A percentile compares a stretch with the other conserved stretches of the same genome.
Conservation (phyloP, 768 basidiomycete genomes). For the Tephrocybe sp. region DNA sequence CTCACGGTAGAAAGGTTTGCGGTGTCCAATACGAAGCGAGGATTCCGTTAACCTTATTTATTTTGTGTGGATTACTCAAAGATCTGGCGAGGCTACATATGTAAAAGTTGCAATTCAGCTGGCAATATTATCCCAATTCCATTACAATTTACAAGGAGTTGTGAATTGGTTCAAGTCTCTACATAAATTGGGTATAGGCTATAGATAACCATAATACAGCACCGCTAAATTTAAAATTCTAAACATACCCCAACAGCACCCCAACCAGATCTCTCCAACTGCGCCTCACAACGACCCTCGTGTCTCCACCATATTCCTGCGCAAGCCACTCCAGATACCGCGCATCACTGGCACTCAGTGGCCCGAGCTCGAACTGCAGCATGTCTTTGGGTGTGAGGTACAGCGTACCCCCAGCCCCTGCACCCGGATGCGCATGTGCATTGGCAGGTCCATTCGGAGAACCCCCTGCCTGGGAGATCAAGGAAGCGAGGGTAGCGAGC, state of each 20-base stretch:
- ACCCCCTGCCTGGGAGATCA: slow-evolving; percentile 22
- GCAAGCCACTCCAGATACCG: slow-evolving; percentile 77
- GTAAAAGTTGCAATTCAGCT: too few relatives aligned
- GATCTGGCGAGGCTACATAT: too few relatives aligned
- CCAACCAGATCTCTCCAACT: slow-evolving; percentile 51
- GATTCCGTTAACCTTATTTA: too few relatives aligned
- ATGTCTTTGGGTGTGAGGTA: slow-evolving; percentile 61
- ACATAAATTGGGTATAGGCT: too few relatives aligned
- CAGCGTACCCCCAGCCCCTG: slow-evolving; percentile 24
- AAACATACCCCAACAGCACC: slow-evolving; percentile 40
- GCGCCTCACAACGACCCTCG: slow-evolving; percentile 37
- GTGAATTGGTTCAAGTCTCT: too few relatives aligned
- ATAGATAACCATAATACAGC: too few relatives aligned
- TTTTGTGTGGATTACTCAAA: too few relatives aligned
- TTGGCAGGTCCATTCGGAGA: background rate
- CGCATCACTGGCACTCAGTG: slow-evolving; percentile 69
- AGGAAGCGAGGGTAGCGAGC: slow-evolving; percentile 41
- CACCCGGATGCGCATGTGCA: too few relatives aligned
- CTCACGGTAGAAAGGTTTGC: too few relatives aligned
- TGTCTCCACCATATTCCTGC: slow-evolving; percentile 56
- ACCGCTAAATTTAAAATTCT: background rate
- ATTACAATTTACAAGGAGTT: too few relatives aligned
- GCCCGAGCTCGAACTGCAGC: slow-evolving; percentile 66
- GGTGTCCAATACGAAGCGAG: too few relatives aligned
- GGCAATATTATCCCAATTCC: too few relatives aligned